A percentile compares a stretch with the other conserved stretches of the same genome.
Evolutionary conservation across 2,329 filamentous ascomycete species (phyloP).

Genomic region (Fusarium albidum): DNA sequence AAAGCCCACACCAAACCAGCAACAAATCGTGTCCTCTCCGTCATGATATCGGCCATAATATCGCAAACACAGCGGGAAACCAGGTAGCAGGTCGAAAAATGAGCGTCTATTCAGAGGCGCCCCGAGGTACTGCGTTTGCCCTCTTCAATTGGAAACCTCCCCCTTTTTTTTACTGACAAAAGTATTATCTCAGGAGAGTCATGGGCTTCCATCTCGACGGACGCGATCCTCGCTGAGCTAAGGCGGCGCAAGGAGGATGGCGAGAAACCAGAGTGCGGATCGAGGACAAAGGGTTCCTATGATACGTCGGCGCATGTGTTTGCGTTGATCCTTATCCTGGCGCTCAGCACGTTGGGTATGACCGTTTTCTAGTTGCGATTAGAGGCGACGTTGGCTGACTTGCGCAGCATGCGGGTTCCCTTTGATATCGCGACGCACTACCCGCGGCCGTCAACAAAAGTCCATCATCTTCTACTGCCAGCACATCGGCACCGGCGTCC

Average conservation of each 20-base stretch:
- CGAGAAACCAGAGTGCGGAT: constrained; percentile 61
- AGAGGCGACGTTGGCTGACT: constrained; percentile 4
- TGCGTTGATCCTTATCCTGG: constrained; percentile 71
- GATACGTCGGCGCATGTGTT: constrained; percentile 73
- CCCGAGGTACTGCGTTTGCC: constrained; percentile 27
- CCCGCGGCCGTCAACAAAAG: constrained; percentile 64
- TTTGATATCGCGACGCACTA: constrained; percentile 67
- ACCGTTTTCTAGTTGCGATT: not conserved
- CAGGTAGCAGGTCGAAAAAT: constrained; percentile 28
- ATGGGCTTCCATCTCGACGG: constrained; percentile 61
- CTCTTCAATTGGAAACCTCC: constrained; percentile 4
- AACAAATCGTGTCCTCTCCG: constrained; percentile 39
- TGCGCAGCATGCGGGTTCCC: constrained; percentile 70
- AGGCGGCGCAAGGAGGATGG: constrained; percentile 53
- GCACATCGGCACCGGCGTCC: constrained; percentile 82
- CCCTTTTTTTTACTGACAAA: constrained; percentile 28
- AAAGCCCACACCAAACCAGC: constrained; percentile 14
- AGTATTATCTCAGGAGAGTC: constrained; percentile 37
- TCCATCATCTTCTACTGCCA: constrained; percentile 72
- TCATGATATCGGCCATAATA: constrained; percentile 34
- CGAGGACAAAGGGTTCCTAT: constrained; percentile 63
- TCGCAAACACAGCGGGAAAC: constrained; percentile 27
- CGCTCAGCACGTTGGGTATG: constrained; percentile 66
- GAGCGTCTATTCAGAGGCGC: constrained; percentile 28
- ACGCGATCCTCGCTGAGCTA: constrained; percentile 61